Percentiles rank a stretch among this genome's conserved stretches.
Conservation (phyloP, 768 basidiomycete genomes). For the Multifurca ochricompacta region DNA sequence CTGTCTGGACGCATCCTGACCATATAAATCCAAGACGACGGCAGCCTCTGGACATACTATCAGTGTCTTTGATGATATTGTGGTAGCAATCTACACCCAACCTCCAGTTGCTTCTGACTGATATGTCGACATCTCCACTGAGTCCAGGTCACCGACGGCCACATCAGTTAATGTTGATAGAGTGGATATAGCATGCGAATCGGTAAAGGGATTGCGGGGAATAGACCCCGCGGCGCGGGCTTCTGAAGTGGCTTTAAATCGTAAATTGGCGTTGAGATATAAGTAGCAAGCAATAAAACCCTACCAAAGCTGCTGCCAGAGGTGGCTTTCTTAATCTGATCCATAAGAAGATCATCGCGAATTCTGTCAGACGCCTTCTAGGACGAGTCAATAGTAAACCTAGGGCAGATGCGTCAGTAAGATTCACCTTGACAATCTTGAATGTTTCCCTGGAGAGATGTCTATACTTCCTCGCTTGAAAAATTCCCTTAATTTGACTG, state of each 20-base stretch:
- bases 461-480: neutral
- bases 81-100: neutral
- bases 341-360: neutral
- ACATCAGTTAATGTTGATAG: neutral
- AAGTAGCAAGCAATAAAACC: too few species aligned
- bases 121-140: neutral
- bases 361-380: neutral
- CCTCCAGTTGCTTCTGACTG: neutral
- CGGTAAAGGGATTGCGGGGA: neutral
- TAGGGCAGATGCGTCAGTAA: too few species aligned
- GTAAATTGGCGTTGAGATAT: neutral
- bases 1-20: neutral
- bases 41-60: neutral
- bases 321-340: neutral
- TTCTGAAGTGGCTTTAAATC: neutral
- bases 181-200: neutral
- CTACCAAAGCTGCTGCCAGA: neutral
- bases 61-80: neutral
- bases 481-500: neutral
- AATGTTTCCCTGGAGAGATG: neutral
- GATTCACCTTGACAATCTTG: neutral
- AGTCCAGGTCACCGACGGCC: neutral
- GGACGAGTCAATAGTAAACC: neutral
- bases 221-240: too few species aligned
- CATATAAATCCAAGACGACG: neutral